Evolutionary conservation across 2,329 filamentous ascomycete genomes (phyloP).

Genomic region (Diaporthe eres): DNA sequence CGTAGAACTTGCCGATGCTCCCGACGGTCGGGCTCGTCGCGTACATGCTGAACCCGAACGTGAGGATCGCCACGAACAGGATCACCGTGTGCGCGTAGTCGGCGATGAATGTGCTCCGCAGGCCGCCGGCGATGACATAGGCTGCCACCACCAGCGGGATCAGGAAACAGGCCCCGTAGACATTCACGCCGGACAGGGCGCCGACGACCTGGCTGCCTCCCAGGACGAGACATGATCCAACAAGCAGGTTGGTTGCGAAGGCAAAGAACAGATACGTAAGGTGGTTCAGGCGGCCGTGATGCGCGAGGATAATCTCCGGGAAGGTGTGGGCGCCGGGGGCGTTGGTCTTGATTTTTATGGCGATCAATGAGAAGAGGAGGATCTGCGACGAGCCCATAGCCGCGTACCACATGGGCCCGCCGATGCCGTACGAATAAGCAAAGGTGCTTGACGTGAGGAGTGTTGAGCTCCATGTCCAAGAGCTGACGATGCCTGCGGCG

Average conservation of each 20-base stretch:
- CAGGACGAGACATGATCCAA: slow-evolving; percentile 55
- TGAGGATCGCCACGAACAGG: slow-evolving; percentile 55
- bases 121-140: slow-evolving; percentile 57
- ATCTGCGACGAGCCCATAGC: slow-evolving; percentile 57
- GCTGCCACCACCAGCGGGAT: slow-evolving; percentile 55
- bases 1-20: slow-evolving; percentile 52
- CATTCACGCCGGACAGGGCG: slow-evolving; percentile 57
- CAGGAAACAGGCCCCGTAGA: slow-evolving; percentile 57
- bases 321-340: slow-evolving; percentile 58
- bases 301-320: slow-evolving; percentile 56
- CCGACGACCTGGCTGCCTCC: slow-evolving; percentile 55
- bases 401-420: slow-evolving; percentile 59
- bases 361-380: slow-evolving; percentile 57
- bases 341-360: slow-evolving; percentile 58
- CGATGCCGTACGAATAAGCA: slow-evolving; percentile 58
- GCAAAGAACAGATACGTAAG: slow-evolving; percentile 57
- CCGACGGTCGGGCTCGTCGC: slow-evolving; percentile 50
- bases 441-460: slow-evolving; percentile 57
- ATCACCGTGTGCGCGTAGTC: slow-evolving; percentile 59
- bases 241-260: slow-evolving; percentile 57
- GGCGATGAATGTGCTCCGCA: slow-evolving; percentile 57
- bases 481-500: slow-evolving; percentile 61
- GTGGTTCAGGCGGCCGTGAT: slow-evolving; percentile 55
- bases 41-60: slow-evolving; percentile 56
- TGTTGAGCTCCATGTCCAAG: slow-evolving; percentile 65